Evolutionary conservation across 306 rosid genomes (phyloP).

Genomic region (Calophaca sinica): DNA sequence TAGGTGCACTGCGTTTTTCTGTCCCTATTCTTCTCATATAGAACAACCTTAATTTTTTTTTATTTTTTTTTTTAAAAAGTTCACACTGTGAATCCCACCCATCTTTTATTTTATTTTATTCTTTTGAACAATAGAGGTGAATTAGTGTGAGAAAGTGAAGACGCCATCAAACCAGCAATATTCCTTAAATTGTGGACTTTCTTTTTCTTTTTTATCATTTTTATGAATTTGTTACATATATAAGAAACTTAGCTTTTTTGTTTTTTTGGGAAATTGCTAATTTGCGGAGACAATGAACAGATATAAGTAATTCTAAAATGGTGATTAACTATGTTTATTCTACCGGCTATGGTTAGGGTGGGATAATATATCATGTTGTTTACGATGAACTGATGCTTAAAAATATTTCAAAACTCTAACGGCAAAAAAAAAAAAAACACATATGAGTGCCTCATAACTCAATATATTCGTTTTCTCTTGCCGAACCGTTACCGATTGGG

Average conservation of each 20-base stretch:
- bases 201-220: conserved; percentile 13
- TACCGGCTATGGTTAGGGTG: too few species aligned
- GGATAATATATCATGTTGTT: too few species aligned
- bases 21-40: conserved; percentile 33
- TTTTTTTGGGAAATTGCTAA: not conserved
- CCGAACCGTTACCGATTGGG: too few species aligned
- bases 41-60: not conserved
- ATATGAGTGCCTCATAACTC: too few species aligned
- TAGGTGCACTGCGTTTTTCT: conserved; percentile 22
- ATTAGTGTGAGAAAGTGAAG: conserved; percentile 3
- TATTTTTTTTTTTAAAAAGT: not conserved
- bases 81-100: not conserved
- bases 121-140: conserved; percentile 14
- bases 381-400: too few species aligned
- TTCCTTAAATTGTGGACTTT: conserved; percentile 37
- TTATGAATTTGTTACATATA: not conserved
- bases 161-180: conserved; percentile 22
- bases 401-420: too few species aligned
- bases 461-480: too few species aligned
- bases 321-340: not conserved
- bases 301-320: not conserved
- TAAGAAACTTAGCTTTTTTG: not conserved
- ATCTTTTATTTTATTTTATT: conserved; percentile 9
- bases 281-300: conserved; percentile 9
- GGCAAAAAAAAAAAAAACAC: too few species aligned